phyloP scores from a whole-genome alignment of 495 filamentous ascomycete species.

The Aspergillus cristatus region DNA sequence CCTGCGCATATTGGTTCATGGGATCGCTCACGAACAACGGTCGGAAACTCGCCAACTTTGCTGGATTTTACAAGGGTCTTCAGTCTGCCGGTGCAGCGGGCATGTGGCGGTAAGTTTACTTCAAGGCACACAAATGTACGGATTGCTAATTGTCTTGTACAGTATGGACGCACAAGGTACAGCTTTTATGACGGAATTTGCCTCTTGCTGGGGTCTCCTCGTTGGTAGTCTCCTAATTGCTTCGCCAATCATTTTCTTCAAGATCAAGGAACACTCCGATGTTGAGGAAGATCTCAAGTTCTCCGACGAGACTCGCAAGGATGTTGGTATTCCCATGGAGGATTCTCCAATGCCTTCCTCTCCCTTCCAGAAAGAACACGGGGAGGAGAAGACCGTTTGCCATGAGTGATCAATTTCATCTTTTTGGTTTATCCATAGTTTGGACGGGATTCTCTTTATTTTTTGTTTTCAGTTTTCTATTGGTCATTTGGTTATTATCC shows the following conservation, averaged over 20 bases:
- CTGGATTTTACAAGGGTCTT: slow-evolving; percentile 95
- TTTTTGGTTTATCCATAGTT: not conserved
- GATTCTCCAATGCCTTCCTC: slow-evolving; percentile 4
- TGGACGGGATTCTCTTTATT: not conserved
- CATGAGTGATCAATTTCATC: not conserved
- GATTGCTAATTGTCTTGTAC: too few relatives aligned
- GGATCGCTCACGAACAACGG: slow-evolving; percentile 84
- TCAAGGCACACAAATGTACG: not conserved
- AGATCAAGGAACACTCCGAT: slow-evolving; percentile 62
- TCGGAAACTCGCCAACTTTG: slow-evolving; percentile 85
- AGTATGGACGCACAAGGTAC: slow-evolving; percentile 54
- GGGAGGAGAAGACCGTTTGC: slow-evolving; percentile 6
- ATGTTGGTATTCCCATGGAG: slow-evolving; percentile 19
- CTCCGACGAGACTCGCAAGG: slow-evolving; percentile 60
- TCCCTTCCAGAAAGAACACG: slow-evolving; percentile 10
- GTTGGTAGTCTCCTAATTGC: slow-evolving; percentile 63
- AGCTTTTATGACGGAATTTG: slow-evolving; percentile 57
- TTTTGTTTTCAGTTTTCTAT: not conserved
- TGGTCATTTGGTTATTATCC: too few relatives aligned
- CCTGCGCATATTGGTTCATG: slow-evolving; percentile 88
- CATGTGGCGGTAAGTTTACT: slow-evolving; percentile 55
- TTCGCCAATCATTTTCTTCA: slow-evolving; percentile 68
- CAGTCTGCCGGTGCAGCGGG: slow-evolving; percentile 90
- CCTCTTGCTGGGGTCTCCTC: slow-evolving; percentile 62
- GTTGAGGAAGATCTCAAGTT: slow-evolving; percentile 75